Conservation (phyloP, 306 rosid species). For the Dalbergia oliveri region DNA sequence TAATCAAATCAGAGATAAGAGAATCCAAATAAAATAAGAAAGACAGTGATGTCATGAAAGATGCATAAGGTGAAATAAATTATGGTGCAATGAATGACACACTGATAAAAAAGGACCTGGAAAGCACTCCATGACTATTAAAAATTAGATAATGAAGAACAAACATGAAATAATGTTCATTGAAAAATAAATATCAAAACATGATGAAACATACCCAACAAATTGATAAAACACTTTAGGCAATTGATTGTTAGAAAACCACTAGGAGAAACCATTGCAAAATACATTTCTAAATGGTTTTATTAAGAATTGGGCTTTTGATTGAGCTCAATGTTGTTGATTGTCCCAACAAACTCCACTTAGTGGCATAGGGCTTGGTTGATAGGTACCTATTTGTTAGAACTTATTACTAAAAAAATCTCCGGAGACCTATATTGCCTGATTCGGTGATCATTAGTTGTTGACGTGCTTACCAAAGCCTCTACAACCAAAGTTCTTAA, state of each 20-base stretch:
- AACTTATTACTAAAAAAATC: not conserved
- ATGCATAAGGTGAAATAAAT: slow-evolving; percentile 9
- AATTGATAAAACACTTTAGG: not conserved
- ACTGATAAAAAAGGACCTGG: not conserved
- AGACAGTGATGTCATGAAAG: not conserved
- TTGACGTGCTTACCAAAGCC: slow-evolving; percentile 7
- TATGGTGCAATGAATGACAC: not conserved
- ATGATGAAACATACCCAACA: not conserved
- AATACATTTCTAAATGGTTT: not conserved
- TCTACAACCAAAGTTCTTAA: slow-evolving; percentile 9
- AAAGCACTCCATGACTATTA: slow-evolving; percentile 15
- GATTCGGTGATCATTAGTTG: not conserved
- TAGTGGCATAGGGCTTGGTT: not conserved
- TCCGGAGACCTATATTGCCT: not conserved
- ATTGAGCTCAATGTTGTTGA: not conserved
- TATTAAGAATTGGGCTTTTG: not conserved
- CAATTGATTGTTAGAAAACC: not conserved
- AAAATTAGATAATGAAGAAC: slow-evolving; percentile 11
- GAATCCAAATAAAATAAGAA: not conserved
- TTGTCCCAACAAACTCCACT: not conserved
- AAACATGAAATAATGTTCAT: slow-evolving; percentile 6
- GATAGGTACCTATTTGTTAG: not conserved
- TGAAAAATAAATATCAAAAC: not conserved
- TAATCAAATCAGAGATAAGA: slow-evolving; percentile 5
- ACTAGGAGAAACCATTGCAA: not conserved